Base-by-base conservation (phyloP, 768 basidiomycete genomes). In the Mycena vulgaris region DNA sequence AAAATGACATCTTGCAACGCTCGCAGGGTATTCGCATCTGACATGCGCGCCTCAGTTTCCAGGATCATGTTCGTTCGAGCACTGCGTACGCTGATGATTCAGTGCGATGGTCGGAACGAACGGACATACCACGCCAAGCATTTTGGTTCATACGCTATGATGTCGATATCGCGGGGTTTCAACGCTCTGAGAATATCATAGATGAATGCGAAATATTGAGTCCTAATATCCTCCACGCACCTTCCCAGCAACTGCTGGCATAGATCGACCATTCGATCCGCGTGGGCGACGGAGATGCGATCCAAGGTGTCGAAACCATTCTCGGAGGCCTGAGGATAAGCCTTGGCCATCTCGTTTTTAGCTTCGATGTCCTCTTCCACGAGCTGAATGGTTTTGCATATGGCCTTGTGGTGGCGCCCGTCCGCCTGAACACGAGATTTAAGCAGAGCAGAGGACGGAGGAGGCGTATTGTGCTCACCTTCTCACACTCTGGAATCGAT, bases 1-100 rank as follows among this genome's bases (percentile, higher is more conserved):
- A 28, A 52, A 66, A 66, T 11, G 65, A 39, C 49, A 60, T 66
- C 25, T 66, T 60, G 48, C 65, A 66, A 31, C 48, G 57, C 37
- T 28, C 27, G 49, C 65, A 66, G 21, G 65, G 65, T 11, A 28
- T 66, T 1, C 16, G 53, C 25, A 33, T 35, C 19, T 1, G 35
- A 19, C 25, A 39, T 28, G 33, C 47, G 25, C 31, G 64, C 35
- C 28, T 64, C 56, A 23, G 35, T 49, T n/a, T n/a, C 30, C 37
- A 66, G 56, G 19, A 60, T 31, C 45, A 66, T 28, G 45, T 35
- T 40, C 13, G 65, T 60, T 51, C 57, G 57, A 60, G 57, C 65
- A 37, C 65, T 66, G 37, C 28, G 13, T 16, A 52, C 28, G 25
- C 28, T 42, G 30, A 47, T 56, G 13, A 65, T 65, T 49, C 31